Percentiles rank a stretch among this genome's conserved stretches.
Conservation (phyloP, 31 red algal species). For the Asparagopsis taxiformis region DNA sequence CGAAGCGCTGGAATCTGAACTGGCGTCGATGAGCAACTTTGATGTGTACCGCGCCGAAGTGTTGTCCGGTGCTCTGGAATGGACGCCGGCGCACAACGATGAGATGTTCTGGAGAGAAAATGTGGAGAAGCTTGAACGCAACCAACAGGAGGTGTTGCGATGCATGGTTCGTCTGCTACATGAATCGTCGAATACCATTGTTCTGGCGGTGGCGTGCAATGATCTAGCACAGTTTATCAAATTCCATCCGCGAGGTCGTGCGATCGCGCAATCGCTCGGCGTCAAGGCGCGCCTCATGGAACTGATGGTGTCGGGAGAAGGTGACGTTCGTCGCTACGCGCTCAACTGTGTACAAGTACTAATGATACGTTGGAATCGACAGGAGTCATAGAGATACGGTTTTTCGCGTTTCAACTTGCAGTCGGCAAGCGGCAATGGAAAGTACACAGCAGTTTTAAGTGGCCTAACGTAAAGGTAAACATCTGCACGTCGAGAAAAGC, state of each 20-base stretch:
- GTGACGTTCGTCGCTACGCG: slow-evolving; percentile 78
- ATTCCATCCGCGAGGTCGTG: slow-evolving; percentile 73
- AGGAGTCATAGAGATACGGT: slow-evolving; percentile 29
- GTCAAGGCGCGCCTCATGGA: slow-evolving; percentile 94
- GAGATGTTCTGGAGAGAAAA: slow-evolving; percentile 88
- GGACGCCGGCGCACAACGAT: slow-evolving; percentile 90
- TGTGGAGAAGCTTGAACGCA: slow-evolving; percentile 76
- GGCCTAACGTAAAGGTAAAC: no score
- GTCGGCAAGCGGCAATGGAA: no score
- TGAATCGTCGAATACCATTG: slow-evolving; percentile 57
- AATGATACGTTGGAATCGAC: slow-evolving; percentile 68
- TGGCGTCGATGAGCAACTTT: slow-evolving; percentile 84
- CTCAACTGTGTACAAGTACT: slow-evolving; percentile 84
- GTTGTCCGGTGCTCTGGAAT: slow-evolving; percentile 79
- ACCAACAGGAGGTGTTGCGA: slow-evolving; percentile 82
- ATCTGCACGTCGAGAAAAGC: no score
- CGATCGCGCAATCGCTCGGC: slow-evolving; percentile 66
- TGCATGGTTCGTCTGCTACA: slow-evolving; percentile 75
- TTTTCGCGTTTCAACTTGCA: no score
- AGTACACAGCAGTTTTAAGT: no score
- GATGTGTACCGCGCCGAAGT: slow-evolving; percentile 92
- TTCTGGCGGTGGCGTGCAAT: slow-evolving; percentile 83
- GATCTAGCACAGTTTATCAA: slow-evolving; percentile 91
- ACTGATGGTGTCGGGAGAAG: slow-evolving; percentile 75
- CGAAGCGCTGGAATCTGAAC: slow-evolving; percentile 66